Conservation (phyloP, 257 asterid species). For the Buddleja alternifolia region DNA sequence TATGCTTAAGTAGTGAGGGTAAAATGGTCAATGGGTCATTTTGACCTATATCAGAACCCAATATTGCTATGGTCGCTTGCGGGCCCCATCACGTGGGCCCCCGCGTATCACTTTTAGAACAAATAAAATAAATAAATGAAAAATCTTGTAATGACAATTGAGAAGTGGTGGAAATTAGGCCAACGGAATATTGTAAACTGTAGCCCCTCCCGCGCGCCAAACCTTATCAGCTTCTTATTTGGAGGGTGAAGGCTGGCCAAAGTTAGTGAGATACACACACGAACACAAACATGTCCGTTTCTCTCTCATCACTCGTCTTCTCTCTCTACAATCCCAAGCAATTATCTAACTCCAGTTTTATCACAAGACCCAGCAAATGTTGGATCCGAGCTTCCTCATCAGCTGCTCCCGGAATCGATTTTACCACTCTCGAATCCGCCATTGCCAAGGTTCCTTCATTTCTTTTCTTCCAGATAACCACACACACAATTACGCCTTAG, state of each 20-base stretch:
- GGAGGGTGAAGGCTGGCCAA: conserved; percentile 14
- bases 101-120: too few relatives aligned
- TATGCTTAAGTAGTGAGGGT: too few relatives aligned
- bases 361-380: conserved; percentile 27
- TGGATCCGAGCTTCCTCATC: conserved; percentile 63
- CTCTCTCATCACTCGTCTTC: conserved; percentile 43
- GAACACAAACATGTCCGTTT: conserved; percentile 43
- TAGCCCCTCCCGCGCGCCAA: conserved; percentile 33
- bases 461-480: not conserved
- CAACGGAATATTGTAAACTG: conserved; percentile 29
- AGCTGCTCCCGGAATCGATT: conserved; percentile 71
- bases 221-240: conserved; percentile 34
- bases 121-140: not conserved
- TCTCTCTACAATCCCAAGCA: conserved; percentile 38
- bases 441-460: conserved; percentile 56
- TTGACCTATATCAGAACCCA: too few relatives aligned
- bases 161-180: conserved; percentile 24
- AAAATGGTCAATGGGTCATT: too few relatives aligned
- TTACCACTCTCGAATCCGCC: conserved; percentile 66
- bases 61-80: too few relatives aligned
- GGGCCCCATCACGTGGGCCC: too few relatives aligned
- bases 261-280: not conserved
- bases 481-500: not conserved
- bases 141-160: too few relatives aligned
- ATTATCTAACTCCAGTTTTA: conserved; percentile 9